Evolutionary conservation across 192 early-diverging fungal species (phyloP), one percentile per base, ranked within the genome.

Genomic region (Gigaspora rosea): DNA sequence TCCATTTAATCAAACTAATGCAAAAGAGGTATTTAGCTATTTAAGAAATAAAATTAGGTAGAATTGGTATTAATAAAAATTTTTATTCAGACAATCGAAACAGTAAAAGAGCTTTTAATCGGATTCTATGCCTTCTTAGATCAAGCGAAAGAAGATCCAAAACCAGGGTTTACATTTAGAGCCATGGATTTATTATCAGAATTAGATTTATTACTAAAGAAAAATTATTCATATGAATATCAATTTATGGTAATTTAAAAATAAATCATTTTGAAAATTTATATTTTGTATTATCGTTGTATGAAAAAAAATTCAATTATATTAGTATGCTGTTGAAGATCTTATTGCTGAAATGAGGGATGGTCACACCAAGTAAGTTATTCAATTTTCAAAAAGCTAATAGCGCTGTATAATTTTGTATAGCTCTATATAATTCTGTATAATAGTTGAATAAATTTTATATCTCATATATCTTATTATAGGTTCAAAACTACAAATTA

Each of bases 11-110:
- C 32, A 64, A 16, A 6, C 22, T 3, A 33, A 33, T 3, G 35
- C 62, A 4, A 11, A 15, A 4, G 7, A 12, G 1, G 62, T 64
- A 64, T 35, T 15, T 41, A 16, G 33, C 41, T 64, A 13, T 15
- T 33, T 35, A 33, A 36, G 7, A 33, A 13, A 15, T 27, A 27
- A 27, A 8, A 20, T 22, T 20, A 22, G 15, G 58, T 61, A 61
- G 8, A 22, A 20, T 22, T 20, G 9, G 9, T 61, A 6, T 61
- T 22, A 22, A 4, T 61, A 20, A 61, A 22, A 22, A 61, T 33
- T 63, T 63, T 27, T 63, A 63, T 63, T 13, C 13, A 64, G 62
- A 64, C 62, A 1, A 64, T 64, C 9, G 62, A 64, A 64, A 64
- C 62, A 6, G 3, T 64, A 64, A 64, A 64, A 33, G 15, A 12